Evolutionary conservation across 305 asterid species (phyloP), one percentile per base, ranked within the genome.

Genomic region (Rubia tinctorum): DNA sequence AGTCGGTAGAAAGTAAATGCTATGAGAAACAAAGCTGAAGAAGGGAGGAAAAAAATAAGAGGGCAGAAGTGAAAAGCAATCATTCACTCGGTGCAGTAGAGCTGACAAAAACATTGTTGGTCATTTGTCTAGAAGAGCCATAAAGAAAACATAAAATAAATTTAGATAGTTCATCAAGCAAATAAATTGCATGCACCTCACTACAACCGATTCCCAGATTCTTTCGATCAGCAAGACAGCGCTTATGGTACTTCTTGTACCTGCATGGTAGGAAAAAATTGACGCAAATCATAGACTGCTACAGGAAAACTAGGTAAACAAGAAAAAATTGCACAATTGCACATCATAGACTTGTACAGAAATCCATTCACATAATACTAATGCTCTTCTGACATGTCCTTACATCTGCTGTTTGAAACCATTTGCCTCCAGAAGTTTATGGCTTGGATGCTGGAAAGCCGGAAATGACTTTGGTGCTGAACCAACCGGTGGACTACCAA

Each of bases 321-420:
- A 23, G n/a, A 62, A 42, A 47, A 56, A 75, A 55, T 10, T 74
- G 40, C 63, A 34, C 4, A 49, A 8, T 25, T 43, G 66, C 30
- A 51, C 73, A 58, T 30, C 44, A 18, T 14, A 44, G 15, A 25
- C 69, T 49, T 12, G 58, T 14, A 64, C 25, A 37, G 5, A 7
- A 20, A 40, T 39, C 34, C 49, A 44, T 60, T 56, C 61, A 66
- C 15, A 64, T 20, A 58, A 58, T 58, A 58, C 34, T n/a, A 27
- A 2, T 58, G 5, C 14, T 53, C 23, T 20, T 58, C 22, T 13
- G 1, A 51, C 49, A 25, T n/a, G 71, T 72, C 61, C 96, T 86
- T 87, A 93, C 98, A 83, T 76, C 81, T 89, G 98, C 72, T 89
- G 98, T 77, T 85, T 87, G 87, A 93, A 93, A 67, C 97, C 98